Conservation (phyloP, 441 rosid genomes). For the Pelargonium myrrhifolium region DNA sequence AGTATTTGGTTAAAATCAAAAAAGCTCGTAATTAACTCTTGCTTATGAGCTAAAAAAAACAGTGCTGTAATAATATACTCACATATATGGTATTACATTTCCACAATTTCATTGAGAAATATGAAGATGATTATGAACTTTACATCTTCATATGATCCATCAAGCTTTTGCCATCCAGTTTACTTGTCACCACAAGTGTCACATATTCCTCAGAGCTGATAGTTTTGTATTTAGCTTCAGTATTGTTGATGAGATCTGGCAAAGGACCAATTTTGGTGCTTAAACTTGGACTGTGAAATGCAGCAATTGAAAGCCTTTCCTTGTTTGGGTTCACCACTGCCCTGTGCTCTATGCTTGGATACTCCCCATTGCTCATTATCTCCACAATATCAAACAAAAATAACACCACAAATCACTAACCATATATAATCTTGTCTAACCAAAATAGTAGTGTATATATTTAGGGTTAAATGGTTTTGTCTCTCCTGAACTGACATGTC, state of each 20-base stretch:
- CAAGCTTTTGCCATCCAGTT: slow-evolving; percentile 31
- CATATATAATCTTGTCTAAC: too few relatives aligned
- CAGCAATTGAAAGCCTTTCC: slow-evolving; percentile 27
- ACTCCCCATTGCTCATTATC: slow-evolving; percentile 23
- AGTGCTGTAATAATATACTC: too few relatives aligned
- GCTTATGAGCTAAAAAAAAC: too few relatives aligned
- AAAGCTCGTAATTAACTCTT: too few relatives aligned
- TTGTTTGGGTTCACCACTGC: slow-evolving; percentile 24
- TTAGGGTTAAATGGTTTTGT: too few relatives aligned
- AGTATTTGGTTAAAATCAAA: too few relatives aligned
- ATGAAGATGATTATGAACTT: too few relatives aligned
- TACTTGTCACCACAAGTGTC: slow-evolving; percentile 18
- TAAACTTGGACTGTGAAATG: slow-evolving; percentile 24
- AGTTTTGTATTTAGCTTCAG: slow-evolving; percentile 19
- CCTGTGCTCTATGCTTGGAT: slow-evolving; percentile 28
- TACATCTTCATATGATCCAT: slow-evolving; percentile 6
- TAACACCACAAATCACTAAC: too few relatives aligned
- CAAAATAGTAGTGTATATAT: too few relatives aligned
- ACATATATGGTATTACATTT: too few relatives aligned
- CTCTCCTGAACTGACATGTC: too few relatives aligned
- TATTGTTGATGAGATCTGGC: slow-evolving; percentile 13
- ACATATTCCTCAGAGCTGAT: slow-evolving; percentile 13
- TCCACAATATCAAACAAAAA: neutral
- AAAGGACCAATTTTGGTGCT: slow-evolving; percentile 21
- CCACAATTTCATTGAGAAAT: too few relatives aligned